Evolutionary conservation across 176 grass and related monocot genomes (phyloP), one percentile per base, ranked within the genome.

Genomic region (Rhynchospora breviuscula): DNA sequence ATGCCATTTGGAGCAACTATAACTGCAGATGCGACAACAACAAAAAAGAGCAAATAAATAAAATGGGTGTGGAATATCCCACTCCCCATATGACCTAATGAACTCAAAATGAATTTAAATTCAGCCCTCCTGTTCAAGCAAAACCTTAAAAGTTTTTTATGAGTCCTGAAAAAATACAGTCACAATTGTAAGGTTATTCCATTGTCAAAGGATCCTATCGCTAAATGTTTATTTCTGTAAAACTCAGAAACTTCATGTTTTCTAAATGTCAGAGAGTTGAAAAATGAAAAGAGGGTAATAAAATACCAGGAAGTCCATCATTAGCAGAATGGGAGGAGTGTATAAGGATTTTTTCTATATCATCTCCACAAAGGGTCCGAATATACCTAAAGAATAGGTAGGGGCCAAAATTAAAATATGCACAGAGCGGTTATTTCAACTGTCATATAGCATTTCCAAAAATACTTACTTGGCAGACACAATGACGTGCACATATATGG

Each of bases 1-100:
- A 95, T 98, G 60, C 96, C 96, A 90, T 89, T 95, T 77, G 96
- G 96, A 87, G 93, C 91, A 84, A 98, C 96, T 90, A 98, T 84
- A 90, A 95, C 96, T 98, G 93, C 85, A 93, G 57, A 49, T 23
- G 33, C 17, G 25, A 47, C 10, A 17, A 80, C 48, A 66, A 69
- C 58, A 87, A 63, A 85, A 22, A 77, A 51, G 63, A 59, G 56
- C 10, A 22, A 76, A 79, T 60, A 12, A 57, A 87, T 17, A 35
- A 29, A 73, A 88, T 77, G 48, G 47, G 4, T 40, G 35, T 40
- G 35, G 35, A 2, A 29, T 31, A 77, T 56, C 22, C 3, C 8
- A 22, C 48, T 31, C 72, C 23, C 11, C 5, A 33, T 7, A 13
- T 77, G 25, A 77, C 73, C 73, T 2, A 22, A 77, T 8, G 49